Percentiles rank a stretch among this genome's conserved stretches.
Conservation (phyloP, 345 rosid species). For the Eucalyptus caleyi region DNA sequence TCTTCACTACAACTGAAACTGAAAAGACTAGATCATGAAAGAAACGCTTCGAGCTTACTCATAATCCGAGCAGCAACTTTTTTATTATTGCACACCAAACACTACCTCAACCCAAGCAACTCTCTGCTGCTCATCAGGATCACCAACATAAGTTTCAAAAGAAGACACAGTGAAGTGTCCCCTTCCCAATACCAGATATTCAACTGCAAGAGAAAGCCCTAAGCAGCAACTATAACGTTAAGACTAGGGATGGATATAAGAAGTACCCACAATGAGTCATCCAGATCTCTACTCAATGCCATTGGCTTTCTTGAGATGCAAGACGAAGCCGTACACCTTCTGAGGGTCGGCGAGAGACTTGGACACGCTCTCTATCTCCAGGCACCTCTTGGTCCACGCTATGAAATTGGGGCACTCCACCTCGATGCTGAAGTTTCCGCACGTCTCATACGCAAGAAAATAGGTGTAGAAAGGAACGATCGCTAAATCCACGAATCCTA, state of each 20-base stretch:
- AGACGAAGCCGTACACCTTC: not conserved
- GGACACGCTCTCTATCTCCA: slow-evolving; percentile 13
- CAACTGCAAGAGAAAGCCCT: not conserved
- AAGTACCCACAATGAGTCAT: not conserved
- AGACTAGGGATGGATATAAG: not conserved
- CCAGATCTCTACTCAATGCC: not conserved
- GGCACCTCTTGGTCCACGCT: slow-evolving; percentile 24
- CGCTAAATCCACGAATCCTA: slow-evolving; percentile 13
- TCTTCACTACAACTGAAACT: not conserved
- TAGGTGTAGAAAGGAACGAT: slow-evolving; percentile 3
- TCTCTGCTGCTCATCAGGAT: not conserved
- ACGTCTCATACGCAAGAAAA: slow-evolving; percentile 11
- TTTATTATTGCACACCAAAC: not conserved
- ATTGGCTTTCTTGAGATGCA: not conserved
- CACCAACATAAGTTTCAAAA: not conserved
- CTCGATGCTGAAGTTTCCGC: slow-evolving; percentile 12
- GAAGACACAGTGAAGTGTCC: not conserved
- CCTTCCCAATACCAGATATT: not conserved
- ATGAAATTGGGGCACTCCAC: slow-evolving; percentile 15
- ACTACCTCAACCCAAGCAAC: not conserved
- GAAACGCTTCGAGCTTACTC: not conserved
- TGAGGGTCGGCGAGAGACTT: not conserved
- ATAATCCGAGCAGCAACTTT: not conserved
- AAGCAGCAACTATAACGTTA: not conserved
- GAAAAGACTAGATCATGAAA: not conserved